phyloP scores from a whole-genome alignment of 345 rosid species.

The Conringia planisiliqua region DNA sequence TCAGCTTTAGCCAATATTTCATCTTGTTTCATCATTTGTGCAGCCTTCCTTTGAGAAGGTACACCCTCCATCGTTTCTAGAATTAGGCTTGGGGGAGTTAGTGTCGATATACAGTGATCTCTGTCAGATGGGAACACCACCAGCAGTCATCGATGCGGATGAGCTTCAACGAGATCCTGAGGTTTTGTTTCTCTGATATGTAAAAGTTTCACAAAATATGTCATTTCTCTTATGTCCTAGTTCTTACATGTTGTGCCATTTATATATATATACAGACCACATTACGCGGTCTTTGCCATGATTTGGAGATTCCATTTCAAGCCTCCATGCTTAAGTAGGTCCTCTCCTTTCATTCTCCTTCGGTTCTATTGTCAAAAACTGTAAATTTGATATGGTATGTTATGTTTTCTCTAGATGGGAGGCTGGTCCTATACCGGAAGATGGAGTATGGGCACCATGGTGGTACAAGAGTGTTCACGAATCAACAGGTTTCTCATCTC shows the following conservation, averaged over 20 bases:
- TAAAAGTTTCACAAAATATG: neutral
- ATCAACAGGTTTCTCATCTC: slow-evolving; percentile 54
- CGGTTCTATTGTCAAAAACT: neutral
- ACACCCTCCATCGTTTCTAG: slow-evolving; percentile 64
- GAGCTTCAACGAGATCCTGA: slow-evolving; percentile 79
- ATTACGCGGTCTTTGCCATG: slow-evolving; percentile 69
- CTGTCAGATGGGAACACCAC: slow-evolving; percentile 61
- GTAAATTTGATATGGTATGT: neutral
- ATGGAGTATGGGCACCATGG: slow-evolving; percentile 90
- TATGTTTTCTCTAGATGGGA: slow-evolving; percentile 54
- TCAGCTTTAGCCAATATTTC: neutral
- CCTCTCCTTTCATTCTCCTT: neutral
- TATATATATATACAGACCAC: slow-evolving; percentile 44
- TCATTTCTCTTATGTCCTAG: neutral
- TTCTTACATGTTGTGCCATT: neutral
- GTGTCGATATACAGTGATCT: slow-evolving; percentile 70
- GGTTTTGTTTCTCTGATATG: slow-evolving; percentile 38
- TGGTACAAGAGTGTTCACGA: slow-evolving; percentile 69
- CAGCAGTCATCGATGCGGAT: slow-evolving; percentile 63
- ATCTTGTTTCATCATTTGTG: slow-evolving; percentile 16
- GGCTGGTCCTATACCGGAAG: slow-evolving; percentile 81
- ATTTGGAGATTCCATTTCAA: slow-evolving; percentile 73
- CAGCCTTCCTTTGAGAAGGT: slow-evolving; percentile 80
- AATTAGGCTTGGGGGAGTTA: slow-evolving; percentile 69
- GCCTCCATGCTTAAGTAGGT: slow-evolving; percentile 70